These are phyloP conservation scores for Penicilliopsis zonata DNA, from an alignment of 495 filamentous ascomycete genomes.

Conservation along the genomic window DNA sequence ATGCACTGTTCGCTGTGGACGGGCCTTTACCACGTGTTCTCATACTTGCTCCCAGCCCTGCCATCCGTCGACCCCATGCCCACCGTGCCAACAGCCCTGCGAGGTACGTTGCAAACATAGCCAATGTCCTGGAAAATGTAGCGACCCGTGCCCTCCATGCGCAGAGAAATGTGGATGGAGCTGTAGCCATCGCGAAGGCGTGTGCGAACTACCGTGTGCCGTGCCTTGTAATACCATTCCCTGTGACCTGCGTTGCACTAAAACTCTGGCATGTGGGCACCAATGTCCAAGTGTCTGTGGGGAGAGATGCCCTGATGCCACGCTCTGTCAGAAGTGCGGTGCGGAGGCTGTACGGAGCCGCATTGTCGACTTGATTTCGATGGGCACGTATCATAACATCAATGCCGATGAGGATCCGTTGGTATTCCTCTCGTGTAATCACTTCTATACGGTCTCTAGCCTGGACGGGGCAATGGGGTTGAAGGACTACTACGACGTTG, in stretches of 20 bases:
- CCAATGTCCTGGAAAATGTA: constrained; percentile 38
- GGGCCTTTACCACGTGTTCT: constrained; percentile 35
- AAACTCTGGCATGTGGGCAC: constrained; percentile 46
- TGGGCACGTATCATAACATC: constrained; percentile 34
- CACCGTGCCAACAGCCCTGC: constrained; percentile 40
- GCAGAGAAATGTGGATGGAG: constrained; percentile 38
- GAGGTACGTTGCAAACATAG: constrained; percentile 43
- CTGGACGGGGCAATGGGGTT: constrained; percentile 52
- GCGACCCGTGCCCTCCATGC: constrained; percentile 50
- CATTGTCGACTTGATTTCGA: constrained; percentile 39
- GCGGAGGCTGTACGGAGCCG: constrained; percentile 23
- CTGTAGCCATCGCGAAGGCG: constrained; percentile 35
- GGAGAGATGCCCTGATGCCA: constrained; percentile 40
- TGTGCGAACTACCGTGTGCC: constrained; percentile 44
- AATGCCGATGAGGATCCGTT: constrained; percentile 41
- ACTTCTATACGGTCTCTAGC: constrained; percentile 42
- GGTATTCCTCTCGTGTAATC: constrained; percentile 47
- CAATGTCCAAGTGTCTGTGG: constrained; percentile 51
- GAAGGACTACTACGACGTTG: constrained; percentile 32
- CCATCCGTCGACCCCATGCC: constrained; percentile 34
- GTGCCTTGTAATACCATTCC: constrained; percentile 45
- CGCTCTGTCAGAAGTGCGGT: constrained; percentile 42
- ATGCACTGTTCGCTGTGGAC: constrained; percentile 34
- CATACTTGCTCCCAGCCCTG: constrained; percentile 39
- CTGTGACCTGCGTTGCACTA: constrained; percentile 47